These are phyloP conservation scores for Kodamaea laetipori DNA, from an alignment of 805 yeast species.

Conservation along the genomic window DNA sequence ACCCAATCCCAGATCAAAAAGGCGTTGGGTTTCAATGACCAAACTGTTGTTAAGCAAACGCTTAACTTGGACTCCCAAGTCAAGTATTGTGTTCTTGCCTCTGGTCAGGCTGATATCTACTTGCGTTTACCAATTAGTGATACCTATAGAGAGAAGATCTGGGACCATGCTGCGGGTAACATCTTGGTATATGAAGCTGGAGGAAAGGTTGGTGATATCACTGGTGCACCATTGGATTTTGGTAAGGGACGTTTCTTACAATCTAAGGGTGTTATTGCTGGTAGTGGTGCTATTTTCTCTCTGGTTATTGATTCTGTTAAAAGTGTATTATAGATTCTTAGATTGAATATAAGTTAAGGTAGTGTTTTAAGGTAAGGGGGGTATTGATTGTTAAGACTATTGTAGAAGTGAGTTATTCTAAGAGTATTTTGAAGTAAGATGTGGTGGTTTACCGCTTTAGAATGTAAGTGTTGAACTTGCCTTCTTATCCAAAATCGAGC, in stretches of 20 bases:
- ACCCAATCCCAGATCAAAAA: constrained; percentile 77
- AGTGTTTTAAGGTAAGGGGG: too few relatives aligned
- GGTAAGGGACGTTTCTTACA: constrained; percentile 79
- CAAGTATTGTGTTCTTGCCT: constrained; percentile 86
- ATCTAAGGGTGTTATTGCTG: constrained; percentile 94
- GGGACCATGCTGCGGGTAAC: constrained; percentile 99
- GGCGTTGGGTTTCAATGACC: constrained; percentile 45
- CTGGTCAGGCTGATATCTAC: constrained; percentile 91
- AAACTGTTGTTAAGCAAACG: constrained; percentile 60
- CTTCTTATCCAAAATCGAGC: too few relatives aligned
- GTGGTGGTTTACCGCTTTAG: too few relatives aligned
- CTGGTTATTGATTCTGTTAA: constrained; percentile 52
- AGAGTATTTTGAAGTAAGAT: constrained; percentile 6
- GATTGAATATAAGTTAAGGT: neutral
- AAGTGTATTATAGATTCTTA: neutral
- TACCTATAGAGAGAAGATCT: constrained; percentile 85
- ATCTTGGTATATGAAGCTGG: constrained; percentile 87
- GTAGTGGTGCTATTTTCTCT: constrained; percentile 51
- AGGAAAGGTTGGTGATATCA: constrained; percentile 84
- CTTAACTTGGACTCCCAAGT: constrained; percentile 94
- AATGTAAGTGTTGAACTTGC: too few relatives aligned
- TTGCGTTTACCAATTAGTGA: constrained; percentile 80
- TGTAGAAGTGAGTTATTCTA: neutral
- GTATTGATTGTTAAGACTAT: constrained; percentile 1
- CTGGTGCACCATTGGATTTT: constrained; percentile 74